These are phyloP conservation scores for Noccaea caerulescens DNA, from an alignment of 345 rosid genomes.

Conservation along the genomic window DNA sequence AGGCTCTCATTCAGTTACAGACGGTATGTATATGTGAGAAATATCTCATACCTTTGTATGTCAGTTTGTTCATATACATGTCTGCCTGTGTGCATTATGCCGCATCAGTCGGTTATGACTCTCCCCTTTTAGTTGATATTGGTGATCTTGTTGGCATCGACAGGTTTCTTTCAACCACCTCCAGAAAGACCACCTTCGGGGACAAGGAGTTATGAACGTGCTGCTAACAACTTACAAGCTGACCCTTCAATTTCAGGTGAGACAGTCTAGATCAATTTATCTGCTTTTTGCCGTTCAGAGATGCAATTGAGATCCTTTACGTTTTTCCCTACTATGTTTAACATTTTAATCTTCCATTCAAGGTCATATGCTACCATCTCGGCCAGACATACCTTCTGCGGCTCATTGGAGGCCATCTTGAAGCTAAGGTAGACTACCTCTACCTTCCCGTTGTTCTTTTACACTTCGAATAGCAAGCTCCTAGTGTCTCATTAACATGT, in stretches of 20 bases:
- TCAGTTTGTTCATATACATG: constrained; percentile 25
- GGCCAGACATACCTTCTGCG: constrained; percentile 65
- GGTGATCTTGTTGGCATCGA: constrained; percentile 32
- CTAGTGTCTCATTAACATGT: constrained; percentile 22
- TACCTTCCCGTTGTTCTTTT: constrained; percentile 11
- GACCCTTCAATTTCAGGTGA: constrained; percentile 64
- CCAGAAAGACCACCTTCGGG: constrained; percentile 63
- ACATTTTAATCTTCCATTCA: constrained; percentile 36
- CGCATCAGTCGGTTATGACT: constrained; percentile 13
- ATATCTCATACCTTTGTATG: constrained; percentile 14
- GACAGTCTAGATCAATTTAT: constrained; percentile 11
- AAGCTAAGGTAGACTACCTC: constrained; percentile 38
- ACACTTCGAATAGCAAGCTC: constrained; percentile 10
- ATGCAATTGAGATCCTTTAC: constrained; percentile 18
- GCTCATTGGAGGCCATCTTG: constrained; percentile 77
- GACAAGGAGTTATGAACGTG: constrained; percentile 60
- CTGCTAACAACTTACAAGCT: constrained; percentile 55
- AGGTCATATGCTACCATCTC: constrained; percentile 73
- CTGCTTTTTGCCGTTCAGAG: constrained; percentile 10
- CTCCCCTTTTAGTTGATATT: constrained; percentile 27
- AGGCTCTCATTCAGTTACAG: constrained; percentile 60
- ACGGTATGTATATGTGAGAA: constrained; percentile 52
- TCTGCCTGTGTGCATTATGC: constrained; percentile 15
- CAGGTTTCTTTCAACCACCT: constrained; percentile 78
- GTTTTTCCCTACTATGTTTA: constrained; percentile 28